These are phyloP conservation scores for Exophiala sp. DNA, from an alignment of 2,329 filamentous ascomycete species.

Conservation along the genomic window DNA sequence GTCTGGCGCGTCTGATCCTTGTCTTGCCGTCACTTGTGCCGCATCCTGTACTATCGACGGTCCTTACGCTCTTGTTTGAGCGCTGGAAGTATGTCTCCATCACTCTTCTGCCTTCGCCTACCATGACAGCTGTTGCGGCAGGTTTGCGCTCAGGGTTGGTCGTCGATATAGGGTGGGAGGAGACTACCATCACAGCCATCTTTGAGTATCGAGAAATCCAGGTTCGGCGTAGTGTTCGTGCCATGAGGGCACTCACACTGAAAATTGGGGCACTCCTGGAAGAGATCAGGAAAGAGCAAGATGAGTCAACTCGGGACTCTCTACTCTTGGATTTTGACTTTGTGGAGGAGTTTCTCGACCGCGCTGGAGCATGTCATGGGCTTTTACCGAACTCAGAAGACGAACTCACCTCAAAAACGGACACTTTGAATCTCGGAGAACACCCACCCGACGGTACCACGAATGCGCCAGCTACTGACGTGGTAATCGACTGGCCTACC, in stretches of 20 bases:
- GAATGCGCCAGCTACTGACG: background rate
- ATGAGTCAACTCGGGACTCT: constrained; percentile 5
- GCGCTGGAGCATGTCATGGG: constrained; percentile 19
- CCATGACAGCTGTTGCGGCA: constrained; percentile 71
- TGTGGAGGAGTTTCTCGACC: constrained; percentile 28
- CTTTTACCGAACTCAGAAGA: constrained; percentile 6
- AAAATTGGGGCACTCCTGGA: constrained; percentile 54
- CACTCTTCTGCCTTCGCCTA: constrained; percentile 73
- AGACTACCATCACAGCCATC: constrained; percentile 78
- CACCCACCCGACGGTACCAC: background rate
- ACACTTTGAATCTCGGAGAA: constrained; percentile 7
- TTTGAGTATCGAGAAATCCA: constrained; percentile 86
- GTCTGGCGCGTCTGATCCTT: constrained; percentile 69
- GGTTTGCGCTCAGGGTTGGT: constrained; percentile 83
- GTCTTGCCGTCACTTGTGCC: constrained; percentile 75
- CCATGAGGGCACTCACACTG: constrained; percentile 67
- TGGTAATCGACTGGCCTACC: constrained; percentile 27
- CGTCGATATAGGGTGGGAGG: constrained; percentile 87
- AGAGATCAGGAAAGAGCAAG: constrained; percentile 14
- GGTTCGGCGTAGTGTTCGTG: constrained; percentile 67
- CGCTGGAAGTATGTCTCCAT: constrained; percentile 76
- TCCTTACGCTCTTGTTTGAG: constrained; percentile 74
- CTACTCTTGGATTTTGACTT: constrained; percentile 29
- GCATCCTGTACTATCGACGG: constrained; percentile 69
- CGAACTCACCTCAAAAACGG: constrained; percentile 2